Base-by-base conservation (phyloP, 441 rosid genomes). In the Syzygium syzygioides region DNA sequence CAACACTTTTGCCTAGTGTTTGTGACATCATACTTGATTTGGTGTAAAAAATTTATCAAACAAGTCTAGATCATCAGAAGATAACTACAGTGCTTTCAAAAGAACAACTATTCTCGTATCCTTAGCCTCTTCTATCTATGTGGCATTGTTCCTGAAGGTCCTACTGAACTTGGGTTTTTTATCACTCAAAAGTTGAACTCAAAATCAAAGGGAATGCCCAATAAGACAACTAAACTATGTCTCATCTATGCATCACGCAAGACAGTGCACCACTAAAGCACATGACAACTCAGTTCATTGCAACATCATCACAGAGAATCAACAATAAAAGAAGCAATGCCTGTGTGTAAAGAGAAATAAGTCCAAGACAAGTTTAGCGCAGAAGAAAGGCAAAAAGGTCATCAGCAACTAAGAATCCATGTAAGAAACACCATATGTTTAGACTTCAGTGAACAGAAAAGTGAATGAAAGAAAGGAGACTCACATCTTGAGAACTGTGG, bases 401-500 rank as follows among this genome's bases (percentile, higher is more conserved):
- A 76, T 41, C n/a, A 76, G 83, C 50, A 76, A 23, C n/a, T 23
- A 41, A 76, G 83, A 52, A 76, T 76, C n/a, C 52, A 41, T 37
- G 52, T 76, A 76, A 37, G 83, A 76, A 76, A 76, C n/a, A 76
- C 83, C 53, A 41, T 76, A 76, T 17, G 25, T 20, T 41, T 6
- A 41, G 83, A 41, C 83, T 76, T 76, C 3, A 76, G 83, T 71
- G 50, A 71, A 76, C n/a, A 41, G 14, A 26, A 50, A 54, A 68
- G 60, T 8, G n/a, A 41, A 64, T 54, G 56, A 37, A n/a, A 66
- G 76, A 85, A 34, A 60, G 87, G 86, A 55, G 71, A 94, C 98
- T 95, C 91, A 96, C 98, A 60, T 87, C 55, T 80, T 89, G 91
- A 87, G 94, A 90, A 87, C 88, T 28, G n/a, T 89, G 88, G 80